These are phyloP conservation scores for Glomus cerebriforme DNA, from an alignment of 192 early-diverging fungal genomes.

Conservation along the genomic window DNA sequence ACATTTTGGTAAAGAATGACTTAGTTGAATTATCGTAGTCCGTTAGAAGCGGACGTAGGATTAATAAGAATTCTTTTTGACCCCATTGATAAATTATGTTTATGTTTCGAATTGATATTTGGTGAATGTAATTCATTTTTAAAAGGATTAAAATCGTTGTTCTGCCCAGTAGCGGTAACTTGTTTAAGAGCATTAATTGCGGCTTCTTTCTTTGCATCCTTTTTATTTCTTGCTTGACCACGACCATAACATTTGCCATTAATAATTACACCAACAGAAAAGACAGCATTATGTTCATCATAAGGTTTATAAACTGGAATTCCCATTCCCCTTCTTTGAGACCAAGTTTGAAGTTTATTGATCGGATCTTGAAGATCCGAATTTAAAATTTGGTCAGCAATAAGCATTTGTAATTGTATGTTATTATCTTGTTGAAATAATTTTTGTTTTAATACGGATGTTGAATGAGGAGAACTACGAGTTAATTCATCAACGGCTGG, in stretches of 20 bases:
- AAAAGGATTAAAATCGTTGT: background rate
- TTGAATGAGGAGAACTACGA: background rate
- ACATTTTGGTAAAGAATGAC: background rate
- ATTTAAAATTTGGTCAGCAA: background rate
- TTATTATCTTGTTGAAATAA: background rate
- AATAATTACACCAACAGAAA: conserved; percentile 24
- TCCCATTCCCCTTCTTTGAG: conserved; percentile 31
- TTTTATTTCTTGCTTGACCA: conserved; percentile 28
- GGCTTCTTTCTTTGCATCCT: conserved; percentile 33
- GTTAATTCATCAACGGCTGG: conserved; percentile 31
- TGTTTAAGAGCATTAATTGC: conserved; percentile 25
- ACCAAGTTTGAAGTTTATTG: conserved; percentile 36
- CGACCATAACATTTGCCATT: conserved; percentile 5
- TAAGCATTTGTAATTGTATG: background rate
- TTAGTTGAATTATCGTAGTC: background rate
- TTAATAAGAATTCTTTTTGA: background rate
- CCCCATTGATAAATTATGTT: background rate
- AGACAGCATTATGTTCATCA: conserved; percentile 23
- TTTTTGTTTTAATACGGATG: background rate
- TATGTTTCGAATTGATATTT: background rate
- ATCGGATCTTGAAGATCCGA: conserved; percentile 34
- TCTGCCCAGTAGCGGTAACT: background rate
- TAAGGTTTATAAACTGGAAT: conserved; percentile 22
- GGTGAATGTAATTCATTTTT: background rate
- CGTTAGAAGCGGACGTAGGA: background rate